Percentiles rank a stretch among this genome's conserved stretches.
Evolutionary conservation across 176 grass and related monocot species (phyloP).

Genomic region (Eremochloa ophiuroides): DNA sequence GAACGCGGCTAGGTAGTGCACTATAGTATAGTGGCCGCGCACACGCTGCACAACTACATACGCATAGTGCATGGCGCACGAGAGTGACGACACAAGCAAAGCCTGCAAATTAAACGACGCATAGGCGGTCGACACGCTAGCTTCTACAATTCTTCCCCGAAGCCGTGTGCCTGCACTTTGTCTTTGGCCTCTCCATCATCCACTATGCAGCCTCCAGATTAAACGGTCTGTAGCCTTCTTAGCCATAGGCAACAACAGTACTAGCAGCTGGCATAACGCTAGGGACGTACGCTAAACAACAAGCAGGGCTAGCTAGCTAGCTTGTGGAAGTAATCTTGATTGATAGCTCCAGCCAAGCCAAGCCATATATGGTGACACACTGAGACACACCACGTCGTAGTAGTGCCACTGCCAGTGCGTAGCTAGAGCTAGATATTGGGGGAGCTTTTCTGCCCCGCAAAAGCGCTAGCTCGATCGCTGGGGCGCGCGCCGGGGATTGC

Average conservation of each 20-base stretch:
- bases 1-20: too few species aligned
- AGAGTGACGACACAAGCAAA: slow-evolving; percentile 48
- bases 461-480: slow-evolving; percentile 28
- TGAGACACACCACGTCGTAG: neutral
- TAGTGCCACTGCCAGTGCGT: neutral
- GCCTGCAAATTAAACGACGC: too few species aligned
- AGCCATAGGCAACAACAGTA: neutral
- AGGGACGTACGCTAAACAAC: neutral
- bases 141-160: neutral
- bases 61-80: slow-evolving; percentile 51
- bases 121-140: neutral
- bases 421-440: too few species aligned
- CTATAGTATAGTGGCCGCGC: too few species aligned
- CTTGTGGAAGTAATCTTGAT: slow-evolving; percentile 10
- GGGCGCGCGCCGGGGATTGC: neutral
- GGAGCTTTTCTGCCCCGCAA: slow-evolving; percentile 7
- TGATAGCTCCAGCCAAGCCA: slow-evolving; percentile 33
- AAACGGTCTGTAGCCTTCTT: neutral
- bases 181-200: slow-evolving; percentile 3
- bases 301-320: neutral
- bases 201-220: slow-evolving; percentile 21
- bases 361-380: slow-evolving; percentile 1
- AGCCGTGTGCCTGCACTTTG: neutral
- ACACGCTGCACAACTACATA: too few species aligned
- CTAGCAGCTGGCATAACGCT: neutral